Base-by-base conservation (phyloP, 352 stramenopile species). In the Discostella stelligera region DNA sequence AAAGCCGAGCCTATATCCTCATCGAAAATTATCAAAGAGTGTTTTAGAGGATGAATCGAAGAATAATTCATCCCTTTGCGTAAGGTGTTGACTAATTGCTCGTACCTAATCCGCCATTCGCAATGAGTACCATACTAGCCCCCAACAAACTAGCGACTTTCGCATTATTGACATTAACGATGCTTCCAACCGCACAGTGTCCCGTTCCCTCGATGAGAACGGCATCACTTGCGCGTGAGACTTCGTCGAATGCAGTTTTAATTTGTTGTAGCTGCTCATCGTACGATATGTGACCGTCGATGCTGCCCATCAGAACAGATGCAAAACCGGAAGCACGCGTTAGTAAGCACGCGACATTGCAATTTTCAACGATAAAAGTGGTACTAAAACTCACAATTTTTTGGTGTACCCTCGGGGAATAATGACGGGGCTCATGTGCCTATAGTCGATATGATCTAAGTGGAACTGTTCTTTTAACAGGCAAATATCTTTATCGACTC, bases 351-450 rank as follows among this genome's bases (percentile, higher is more conserved):
- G 9, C 27, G 27, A 58, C 37, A 58, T 58, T 37, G 7, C 37
- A 14, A 10, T 44, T 44, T 3, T 13, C n/a, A n/a, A n/a, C n/a
- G n/a, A n/a, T n/a, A n/a, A n/a, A n/a, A n/a, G n/a, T n/a, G n/a
- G n/a, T n/a, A n/a, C n/a, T n/a, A n/a, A n/a, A n/a, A 58, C 52
- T 60, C 21, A 60, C 52, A 60, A 98, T 63, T 98, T 90, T 76
- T 95, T 95, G 48, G 97, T 99, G 83, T 98, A 99, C 21, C 96
- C 96, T 39, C 93, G 79, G 0, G 96, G 96, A 79, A 99, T 98
- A 82, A 99, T 95, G 25, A 98, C 96, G 30, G 97, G 97, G 66
- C 93, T 98, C 97, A 98, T 98, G 80, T 98, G 87, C 77, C 93
- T 86, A 90, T 98, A 99, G 73, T 97, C 86, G 64, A 96, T 95